Base-by-base conservation (phyloP, 2,329 filamentous ascomycete species). In the Calonectria naviculata region DNA sequence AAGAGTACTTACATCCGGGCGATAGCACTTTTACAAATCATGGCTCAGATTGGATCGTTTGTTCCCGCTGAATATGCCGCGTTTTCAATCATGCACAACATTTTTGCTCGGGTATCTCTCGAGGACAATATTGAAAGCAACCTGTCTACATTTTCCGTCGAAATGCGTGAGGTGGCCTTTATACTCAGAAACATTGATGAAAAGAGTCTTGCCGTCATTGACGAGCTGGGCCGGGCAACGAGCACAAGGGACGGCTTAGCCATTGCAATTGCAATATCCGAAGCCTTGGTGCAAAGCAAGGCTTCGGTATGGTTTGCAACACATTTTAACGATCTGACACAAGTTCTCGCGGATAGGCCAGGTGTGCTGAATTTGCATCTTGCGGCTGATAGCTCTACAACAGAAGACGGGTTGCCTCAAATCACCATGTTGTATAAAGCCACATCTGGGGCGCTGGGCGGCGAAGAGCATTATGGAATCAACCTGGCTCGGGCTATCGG, bases 131-230 rank as follows among this genome's bases (percentile, higher is more conserved):
- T 97, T 26, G 94, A 98, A 83, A 93, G 93, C 19, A 98, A 98
- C 73, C 90, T 98, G 28, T 98, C 96, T 0, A 98, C 95, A 0
- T 99, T 98, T 80, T 94, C 95, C 0, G 89, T 95, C 0, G 97
- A 99, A 82, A 98, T 99, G 97, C 90, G 94, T 47, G 97, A 98
- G 78, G 97, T 96, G 85, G 95, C 95, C 0, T 98, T 97, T 80
- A 98, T 99, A 66, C 84, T 98, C 1, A 88, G 89, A 64, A 97
- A 98, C 78, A 90, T 98, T 67, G 92, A 95, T 74, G 87, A 88
- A 8, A 89, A 90, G 58, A 96, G 94, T 75, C 87, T 98, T 76
- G 91, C 93, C 2, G 93, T 99, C 60, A 90, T 99, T 61, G 97
- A 99, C 77, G 97, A 99, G 79, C 89, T 99, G 4, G 96, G 97